Evolutionary conservation across 768 basidiomycete species (phyloP), one percentile per base, ranked within the genome.

Genomic region (Lactarius vividus): DNA sequence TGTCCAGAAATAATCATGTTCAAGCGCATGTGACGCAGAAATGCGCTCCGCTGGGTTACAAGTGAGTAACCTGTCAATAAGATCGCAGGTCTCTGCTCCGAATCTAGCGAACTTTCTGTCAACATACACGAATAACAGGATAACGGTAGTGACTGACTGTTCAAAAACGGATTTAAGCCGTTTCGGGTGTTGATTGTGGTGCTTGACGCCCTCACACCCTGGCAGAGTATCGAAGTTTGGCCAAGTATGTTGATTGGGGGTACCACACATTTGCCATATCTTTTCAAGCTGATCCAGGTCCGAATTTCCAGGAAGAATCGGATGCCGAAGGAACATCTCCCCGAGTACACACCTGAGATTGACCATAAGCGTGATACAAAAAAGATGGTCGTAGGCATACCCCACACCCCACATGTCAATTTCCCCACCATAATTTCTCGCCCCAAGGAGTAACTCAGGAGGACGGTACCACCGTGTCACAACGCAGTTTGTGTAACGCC

Each of bases 341-440:
- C 91, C 96, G n/a, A 98, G 80, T 33, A 98, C 92, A 75, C 96
- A 97, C 8, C 94, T 96, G 40, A 66, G 59, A 44, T 28, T 4
- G 31, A 20, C 28, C 16, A 56, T 33, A 7, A 57, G 44, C 28
- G 26, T n/a, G 57, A 33, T 33, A 1, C 31, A 20, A 42, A 39
- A 52, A 20, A 44, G 20, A 18, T 3, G 9, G 11, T 31, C 28
- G 16, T 20, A 16, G 42, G 80, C 87, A 71, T 74, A 96, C 87
- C 96, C 97, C 61, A 98, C 88, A 8, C 96, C 94, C 97, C 97
- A 99, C 72, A 99, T 88, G 76, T 99, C 97, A 52, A 99, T 89
- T 71, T 94, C 93, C 0, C 92, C 91, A 10, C 94, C 94, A 71
- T 99, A 98, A 67, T 91, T 85, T 55, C 88, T 82, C 18, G 92